Evolutionary conservation across 306 rosid genomes (phyloP).

Genomic region (Quercus robur): DNA sequence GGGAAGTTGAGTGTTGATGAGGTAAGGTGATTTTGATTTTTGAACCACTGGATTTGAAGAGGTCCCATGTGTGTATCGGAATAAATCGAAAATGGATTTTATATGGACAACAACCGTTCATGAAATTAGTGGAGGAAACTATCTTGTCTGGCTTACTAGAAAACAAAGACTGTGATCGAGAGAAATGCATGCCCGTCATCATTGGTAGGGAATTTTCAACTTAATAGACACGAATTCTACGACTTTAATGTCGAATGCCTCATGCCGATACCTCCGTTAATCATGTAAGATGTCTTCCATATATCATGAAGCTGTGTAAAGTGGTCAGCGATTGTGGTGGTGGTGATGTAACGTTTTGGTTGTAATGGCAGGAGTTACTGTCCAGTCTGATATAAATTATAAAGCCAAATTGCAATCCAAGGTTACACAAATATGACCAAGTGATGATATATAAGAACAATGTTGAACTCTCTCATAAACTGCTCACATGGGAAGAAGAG

Average conservation of each 20-base stretch:
- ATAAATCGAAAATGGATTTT: background rate
- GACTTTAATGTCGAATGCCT: background rate
- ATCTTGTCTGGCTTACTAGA: background rate
- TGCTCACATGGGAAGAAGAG: background rate
- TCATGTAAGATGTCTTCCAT: no score
- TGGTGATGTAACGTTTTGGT: background rate
- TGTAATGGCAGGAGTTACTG: background rate
- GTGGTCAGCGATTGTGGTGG: background rate
- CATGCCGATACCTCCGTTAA: background rate
- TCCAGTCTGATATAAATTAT: background rate
- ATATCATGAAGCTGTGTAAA: background rate
- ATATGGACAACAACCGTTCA: constrained; percentile 3
- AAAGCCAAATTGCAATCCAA: background rate
- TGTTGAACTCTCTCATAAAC: background rate
- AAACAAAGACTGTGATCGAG: background rate
- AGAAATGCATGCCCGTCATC: background rate
- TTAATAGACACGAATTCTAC: no score
- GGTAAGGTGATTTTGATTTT: no score
- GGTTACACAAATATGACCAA: background rate
- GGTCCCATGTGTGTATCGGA: background rate
- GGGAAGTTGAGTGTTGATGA: background rate
- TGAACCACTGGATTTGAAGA: constrained; percentile 3
- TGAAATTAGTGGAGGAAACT: background rate
- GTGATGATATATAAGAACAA: background rate
- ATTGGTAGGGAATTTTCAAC: no score